phyloP scores from a whole-genome alignment of 2,329 filamentous ascomycete species.

The Talaromyces sp. region DNA sequence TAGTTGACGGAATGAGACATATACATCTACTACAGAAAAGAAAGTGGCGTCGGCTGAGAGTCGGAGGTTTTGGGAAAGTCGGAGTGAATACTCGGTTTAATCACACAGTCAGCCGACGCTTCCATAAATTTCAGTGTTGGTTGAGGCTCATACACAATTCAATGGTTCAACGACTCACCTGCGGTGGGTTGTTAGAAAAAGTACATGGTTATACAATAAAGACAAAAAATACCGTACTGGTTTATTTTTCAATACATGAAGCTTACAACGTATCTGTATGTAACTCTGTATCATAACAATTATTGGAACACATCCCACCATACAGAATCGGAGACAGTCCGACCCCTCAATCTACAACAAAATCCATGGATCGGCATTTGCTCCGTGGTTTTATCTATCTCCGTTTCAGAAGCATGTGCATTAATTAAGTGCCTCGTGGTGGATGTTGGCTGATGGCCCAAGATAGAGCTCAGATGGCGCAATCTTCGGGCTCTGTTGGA shows the following conservation, averaged over 20 bases:
- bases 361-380: not conserved
- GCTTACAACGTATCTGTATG: not conserved
- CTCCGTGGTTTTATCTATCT: not conserved
- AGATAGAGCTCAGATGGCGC: slow-evolving; percentile 13
- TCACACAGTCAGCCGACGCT: not conserved
- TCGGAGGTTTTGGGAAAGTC: not conserved
- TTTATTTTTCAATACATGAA: not conserved
- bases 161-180: not conserved
- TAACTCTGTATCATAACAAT: not conserved
- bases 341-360: not conserved
- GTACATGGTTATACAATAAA: not conserved
- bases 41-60: not conserved
- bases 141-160: not conserved
- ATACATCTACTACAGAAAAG: not conserved
- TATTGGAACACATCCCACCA: not conserved
- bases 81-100: not conserved
- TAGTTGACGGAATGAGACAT: not conserved
- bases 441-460: not conserved
- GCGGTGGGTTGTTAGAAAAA: not conserved
- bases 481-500: not conserved
- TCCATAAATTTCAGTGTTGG: too few relatives aligned
- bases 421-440: not conserved
- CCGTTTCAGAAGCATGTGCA: not conserved
- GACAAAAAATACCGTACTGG: not conserved
- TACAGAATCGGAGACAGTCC: not conserved